phyloP scores from a whole-genome alignment of 768 basidiomycete species.

The Thelephora aurantiotincta region DNA sequence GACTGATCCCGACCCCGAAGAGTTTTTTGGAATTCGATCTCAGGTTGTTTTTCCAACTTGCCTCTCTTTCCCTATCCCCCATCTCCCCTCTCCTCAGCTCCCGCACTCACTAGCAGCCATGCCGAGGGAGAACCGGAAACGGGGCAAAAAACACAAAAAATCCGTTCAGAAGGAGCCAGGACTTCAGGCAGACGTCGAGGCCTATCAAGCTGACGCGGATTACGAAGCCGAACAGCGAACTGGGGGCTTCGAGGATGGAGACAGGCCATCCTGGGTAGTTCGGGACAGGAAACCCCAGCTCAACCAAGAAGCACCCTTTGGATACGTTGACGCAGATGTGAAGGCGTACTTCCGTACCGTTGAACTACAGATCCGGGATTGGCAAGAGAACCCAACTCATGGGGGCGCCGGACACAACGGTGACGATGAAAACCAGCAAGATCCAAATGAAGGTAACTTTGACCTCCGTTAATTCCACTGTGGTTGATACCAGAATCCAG shows the following conservation, averaged over 20 bases:
- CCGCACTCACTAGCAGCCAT: conserved; percentile 21
- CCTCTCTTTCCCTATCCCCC: too few relatives aligned
- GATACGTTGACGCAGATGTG: conserved; percentile 76
- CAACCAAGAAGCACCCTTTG: conserved; percentile 71
- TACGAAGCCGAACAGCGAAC: conserved; percentile 7
- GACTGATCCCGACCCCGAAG: background rate
- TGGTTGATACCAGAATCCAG: conserved; percentile 3
- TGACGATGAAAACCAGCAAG: conserved; percentile 31
- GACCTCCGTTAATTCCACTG: background rate
- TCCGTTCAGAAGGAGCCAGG: conserved; percentile 14
- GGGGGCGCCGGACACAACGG: conserved; percentile 13
- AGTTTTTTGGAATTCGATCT: background rate
- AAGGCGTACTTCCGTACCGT: conserved; percentile 90
- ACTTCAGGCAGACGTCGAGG: conserved; percentile 3
- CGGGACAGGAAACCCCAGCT: conserved; percentile 22
- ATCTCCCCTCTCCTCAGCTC: background rate
- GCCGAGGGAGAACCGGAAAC: conserved; percentile 64
- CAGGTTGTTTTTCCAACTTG: too few relatives aligned
- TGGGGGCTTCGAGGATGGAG: conserved; percentile 10
- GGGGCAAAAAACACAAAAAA: conserved; percentile 67
- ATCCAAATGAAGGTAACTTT: conserved; percentile 57
- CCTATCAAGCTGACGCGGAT: conserved; percentile 10
- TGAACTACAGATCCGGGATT: conserved; percentile 75
- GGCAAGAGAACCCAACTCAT: conserved; percentile 45
- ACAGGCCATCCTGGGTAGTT: conserved; percentile 63